phyloP scores from a whole-genome alignment of 768 basidiomycete genomes.

The Boletus reticuloceps region DNA sequence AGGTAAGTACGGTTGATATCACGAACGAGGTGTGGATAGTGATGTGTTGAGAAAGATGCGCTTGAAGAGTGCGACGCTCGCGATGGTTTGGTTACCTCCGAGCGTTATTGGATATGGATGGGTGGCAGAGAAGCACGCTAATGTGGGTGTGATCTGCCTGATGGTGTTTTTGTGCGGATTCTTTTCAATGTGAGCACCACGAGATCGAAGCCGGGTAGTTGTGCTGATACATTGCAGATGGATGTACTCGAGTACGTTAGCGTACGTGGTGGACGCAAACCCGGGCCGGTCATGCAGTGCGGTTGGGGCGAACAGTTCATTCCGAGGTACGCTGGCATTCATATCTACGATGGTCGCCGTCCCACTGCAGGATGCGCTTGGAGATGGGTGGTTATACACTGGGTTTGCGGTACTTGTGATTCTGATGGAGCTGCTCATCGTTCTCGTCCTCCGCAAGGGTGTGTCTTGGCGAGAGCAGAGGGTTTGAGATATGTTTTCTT shows the following conservation, averaged over 20 bases:
- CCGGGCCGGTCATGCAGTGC: conserved; percentile 74
- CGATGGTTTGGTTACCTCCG: conserved; percentile 54
- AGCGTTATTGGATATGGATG: conserved; percentile 72
- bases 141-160: conserved; percentile 67
- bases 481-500: conserved; percentile 3
- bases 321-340: conserved; percentile 69
- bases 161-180: conserved; percentile 74
- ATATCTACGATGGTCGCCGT: conserved; percentile 69
- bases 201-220: not conserved
- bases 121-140: conserved; percentile 60
- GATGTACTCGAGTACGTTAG: conserved; percentile 68
- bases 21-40: not conserved
- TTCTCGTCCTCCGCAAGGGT: conserved; percentile 63
- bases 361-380: conserved; percentile 70
- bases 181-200: conserved; percentile 58
- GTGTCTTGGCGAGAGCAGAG: conserved; percentile 52
- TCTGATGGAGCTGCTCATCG: conserved; percentile 50
- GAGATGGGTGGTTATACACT: conserved; percentile 80
- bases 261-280: conserved; percentile 88
- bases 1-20: conserved; percentile 42
- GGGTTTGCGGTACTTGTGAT: conserved; percentile 57
- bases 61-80: conserved; percentile 56
- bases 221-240: conserved; percentile 33
- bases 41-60: conserved; percentile 55
- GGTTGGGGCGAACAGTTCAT: conserved; percentile 72